A percentile compares a stretch with the other conserved stretches of the same genome.
Conservation (phyloP, 768 basidiomycete species). For the Auricularia sp. region DNA sequence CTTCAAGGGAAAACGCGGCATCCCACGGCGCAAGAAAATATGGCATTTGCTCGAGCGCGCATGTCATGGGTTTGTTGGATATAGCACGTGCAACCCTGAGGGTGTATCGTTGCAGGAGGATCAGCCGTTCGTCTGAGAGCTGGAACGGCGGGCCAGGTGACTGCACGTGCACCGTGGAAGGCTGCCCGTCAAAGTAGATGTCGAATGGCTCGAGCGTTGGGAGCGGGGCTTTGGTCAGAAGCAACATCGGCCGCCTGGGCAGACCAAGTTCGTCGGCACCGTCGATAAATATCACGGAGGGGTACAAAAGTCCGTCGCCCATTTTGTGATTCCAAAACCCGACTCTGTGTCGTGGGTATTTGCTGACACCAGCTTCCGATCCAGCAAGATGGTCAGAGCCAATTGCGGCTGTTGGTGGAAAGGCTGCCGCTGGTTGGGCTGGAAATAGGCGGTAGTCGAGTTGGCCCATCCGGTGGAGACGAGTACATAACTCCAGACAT, state of each 20-base stretch:
- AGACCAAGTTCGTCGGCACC: conserved; percentile 17
- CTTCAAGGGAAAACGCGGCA: conserved; percentile 11
- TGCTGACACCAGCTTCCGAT: neutral
- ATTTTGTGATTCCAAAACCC: neutral
- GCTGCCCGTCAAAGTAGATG: conserved; percentile 46
- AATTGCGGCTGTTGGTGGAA: neutral
- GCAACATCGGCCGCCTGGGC: conserved; percentile 37
- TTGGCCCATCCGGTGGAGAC: conserved; percentile 37
- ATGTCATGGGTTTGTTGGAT: conserved; percentile 59
- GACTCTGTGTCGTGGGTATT: neutral
- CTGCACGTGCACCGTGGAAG: conserved; percentile 32
- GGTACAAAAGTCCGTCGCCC: conserved; percentile 33
- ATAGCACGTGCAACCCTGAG: conserved; percentile 49
- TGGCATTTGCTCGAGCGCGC: conserved; percentile 40
- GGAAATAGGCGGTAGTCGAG: conserved; percentile 35
- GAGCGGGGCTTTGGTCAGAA: conserved; percentile 59
- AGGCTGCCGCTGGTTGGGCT: neutral
- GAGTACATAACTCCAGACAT: conserved; percentile 45
- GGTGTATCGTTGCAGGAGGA: conserved; percentile 50
- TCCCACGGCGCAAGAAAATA: conserved; percentile 55
- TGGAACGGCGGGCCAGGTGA: conserved; percentile 37
- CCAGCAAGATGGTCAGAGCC: neutral
- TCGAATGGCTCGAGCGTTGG: conserved; percentile 46
- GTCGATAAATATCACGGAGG: conserved; percentile 38
- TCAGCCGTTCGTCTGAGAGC: conserved; percentile 35